Evolutionary conservation across 495 filamentous ascomycete genomes (phyloP).

Genomic region (Neurospora intermedia): DNA sequence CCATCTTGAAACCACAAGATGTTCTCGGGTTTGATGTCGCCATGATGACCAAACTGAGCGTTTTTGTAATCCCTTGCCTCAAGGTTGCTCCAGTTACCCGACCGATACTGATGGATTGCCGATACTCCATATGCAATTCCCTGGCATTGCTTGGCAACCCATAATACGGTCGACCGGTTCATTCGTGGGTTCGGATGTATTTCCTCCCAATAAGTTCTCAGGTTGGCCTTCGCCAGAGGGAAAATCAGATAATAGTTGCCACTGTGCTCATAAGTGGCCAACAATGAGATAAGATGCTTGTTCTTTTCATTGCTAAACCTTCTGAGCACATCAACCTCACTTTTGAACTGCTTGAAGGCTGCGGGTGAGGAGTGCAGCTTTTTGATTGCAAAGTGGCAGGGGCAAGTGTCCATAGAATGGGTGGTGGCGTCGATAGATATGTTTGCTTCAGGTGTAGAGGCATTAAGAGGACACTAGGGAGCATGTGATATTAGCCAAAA

Average conservation of each 20-base stretch:
- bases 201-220: conserved; percentile 11
- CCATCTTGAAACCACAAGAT: conserved; percentile 11
- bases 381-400: conserved; percentile 9
- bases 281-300: conserved; percentile 13
- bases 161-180: neutral
- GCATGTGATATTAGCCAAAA: no score
- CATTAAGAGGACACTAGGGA: no score
- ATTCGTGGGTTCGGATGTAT: neutral
- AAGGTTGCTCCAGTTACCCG: neutral
- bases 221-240: conserved; percentile 13
- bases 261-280: conserved; percentile 13
- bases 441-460: no score
- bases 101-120: conserved; percentile 8
- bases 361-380: conserved; percentile 6
- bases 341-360: conserved; percentile 1
- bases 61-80: neutral
- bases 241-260: conserved; percentile 15
- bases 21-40: conserved; percentile 19
- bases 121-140: conserved; percentile 13
- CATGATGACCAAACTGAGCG: conserved; percentile 12
- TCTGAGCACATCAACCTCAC: conserved; percentile 16
- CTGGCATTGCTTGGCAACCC: conserved; percentile 16
- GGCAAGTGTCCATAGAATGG: no score
- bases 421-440: no score
- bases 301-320: conserved; percentile 8